A percentile compares a stretch with the other conserved stretches of the same genome.
Evolutionary conservation across 1,139 yeast genomes (phyloP).

Genomic region (Geotrichum phurueaensis): DNA sequence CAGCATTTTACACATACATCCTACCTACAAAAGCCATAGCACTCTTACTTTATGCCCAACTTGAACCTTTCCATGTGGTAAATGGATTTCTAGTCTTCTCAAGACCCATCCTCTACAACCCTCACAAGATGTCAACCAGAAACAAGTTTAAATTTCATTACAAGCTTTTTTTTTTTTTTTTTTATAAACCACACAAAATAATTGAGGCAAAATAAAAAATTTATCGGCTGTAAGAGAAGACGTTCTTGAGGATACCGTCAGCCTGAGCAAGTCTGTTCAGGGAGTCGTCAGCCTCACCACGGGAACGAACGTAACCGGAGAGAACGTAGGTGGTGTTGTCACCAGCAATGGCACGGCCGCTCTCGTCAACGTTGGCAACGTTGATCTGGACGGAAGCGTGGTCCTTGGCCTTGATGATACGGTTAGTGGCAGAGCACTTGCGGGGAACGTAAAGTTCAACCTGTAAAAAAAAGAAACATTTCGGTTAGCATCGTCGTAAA

Average conservation of each 20-base stretch:
- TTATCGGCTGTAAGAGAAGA: slow-evolving; percentile 99
- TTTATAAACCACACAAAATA: neutral
- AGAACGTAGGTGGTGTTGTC: slow-evolving; percentile 92
- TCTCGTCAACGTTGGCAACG: slow-evolving; percentile 84
- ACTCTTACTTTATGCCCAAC: no score
- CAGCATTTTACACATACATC: no score
- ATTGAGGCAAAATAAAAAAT: slow-evolving; percentile 19
- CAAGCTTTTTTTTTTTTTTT: neutral
- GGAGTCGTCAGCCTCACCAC: slow-evolving; percentile 98
- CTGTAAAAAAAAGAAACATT: slow-evolving; percentile 42
- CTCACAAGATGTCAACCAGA: neutral
- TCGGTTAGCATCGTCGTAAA: slow-evolving; percentile 35
- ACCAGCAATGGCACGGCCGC: slow-evolving; percentile 93
- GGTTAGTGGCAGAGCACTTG: slow-evolving; percentile 99
- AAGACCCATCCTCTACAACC: neutral
- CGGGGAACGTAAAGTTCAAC: slow-evolving; percentile 99
- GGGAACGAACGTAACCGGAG: slow-evolving; percentile 87
- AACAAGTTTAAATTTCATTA: neutral
- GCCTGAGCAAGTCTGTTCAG: slow-evolving; percentile 99
- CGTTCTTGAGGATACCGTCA: slow-evolving; percentile 97
- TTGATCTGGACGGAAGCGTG: slow-evolving; percentile 96
- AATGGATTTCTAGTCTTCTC: no score
- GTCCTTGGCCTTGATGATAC: slow-evolving; percentile 99
- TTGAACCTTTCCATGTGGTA: no score
- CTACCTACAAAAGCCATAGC: no score